A percentile compares a stretch with the other conserved stretches of the same genome.
These are phyloP conservation scores for Pythium aquatile DNA, from an alignment of 352 stramenopile genomes.

Conservation along the genomic window DNA sequence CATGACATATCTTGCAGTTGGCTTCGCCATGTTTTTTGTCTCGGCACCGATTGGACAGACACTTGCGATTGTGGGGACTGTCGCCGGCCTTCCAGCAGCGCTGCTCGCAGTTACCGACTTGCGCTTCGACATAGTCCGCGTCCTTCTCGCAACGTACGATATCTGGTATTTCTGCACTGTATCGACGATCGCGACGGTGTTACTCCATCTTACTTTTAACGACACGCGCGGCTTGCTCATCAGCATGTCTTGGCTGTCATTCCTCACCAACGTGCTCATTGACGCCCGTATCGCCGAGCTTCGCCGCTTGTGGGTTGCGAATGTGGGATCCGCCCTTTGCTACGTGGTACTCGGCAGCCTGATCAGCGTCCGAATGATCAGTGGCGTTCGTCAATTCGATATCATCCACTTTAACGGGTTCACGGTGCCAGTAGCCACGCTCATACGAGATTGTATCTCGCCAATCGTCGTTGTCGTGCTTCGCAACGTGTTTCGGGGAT, in stretches of 20 bases:
- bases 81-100: neutral
- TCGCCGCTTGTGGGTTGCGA: neutral
- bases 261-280: neutral
- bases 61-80: neutral
- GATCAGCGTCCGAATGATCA: neutral
- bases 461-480: neutral
- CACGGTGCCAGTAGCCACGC: neutral
- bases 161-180: neutral
- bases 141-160: neutral
- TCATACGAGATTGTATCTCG: neutral
- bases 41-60: neutral
- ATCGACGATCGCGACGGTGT: neutral
- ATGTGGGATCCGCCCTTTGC: neutral
- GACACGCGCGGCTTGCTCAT: neutral
- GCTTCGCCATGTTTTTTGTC: neutral
- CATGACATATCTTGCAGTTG: neutral
- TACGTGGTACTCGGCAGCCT: neutral
- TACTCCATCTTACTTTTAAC: neutral
- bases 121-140: neutral
- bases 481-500: neutral
- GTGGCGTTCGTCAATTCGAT: neutral
- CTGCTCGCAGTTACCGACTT: neutral
- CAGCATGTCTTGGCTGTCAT: neutral
- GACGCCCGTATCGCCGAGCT: neutral
- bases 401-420: neutral